Conservation (phyloP, 257 asterid species). For the Leonotis leonurus region DNA sequence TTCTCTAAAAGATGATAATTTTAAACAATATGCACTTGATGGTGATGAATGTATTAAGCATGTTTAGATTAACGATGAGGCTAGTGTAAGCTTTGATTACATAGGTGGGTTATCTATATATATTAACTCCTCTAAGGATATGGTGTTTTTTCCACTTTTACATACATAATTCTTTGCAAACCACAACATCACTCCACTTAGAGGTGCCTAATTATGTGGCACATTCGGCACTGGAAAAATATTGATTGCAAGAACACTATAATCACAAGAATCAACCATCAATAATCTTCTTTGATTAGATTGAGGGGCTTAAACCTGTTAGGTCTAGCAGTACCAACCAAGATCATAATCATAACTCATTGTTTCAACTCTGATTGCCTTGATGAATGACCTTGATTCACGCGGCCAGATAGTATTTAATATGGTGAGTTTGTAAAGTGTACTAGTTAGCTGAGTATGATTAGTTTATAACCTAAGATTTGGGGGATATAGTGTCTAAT, state of each 20-base stretch:
- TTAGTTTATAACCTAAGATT: too few species aligned
- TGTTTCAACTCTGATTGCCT: slow-evolving; percentile 86
- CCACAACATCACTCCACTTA: slow-evolving; percentile 84
- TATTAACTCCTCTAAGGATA: slow-evolving; percentile 86
- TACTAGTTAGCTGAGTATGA: too few species aligned
- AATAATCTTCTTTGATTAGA: slow-evolving; percentile 90
- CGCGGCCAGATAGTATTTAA: slow-evolving; percentile 96
- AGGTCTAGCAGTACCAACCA: slow-evolving; percentile 99
- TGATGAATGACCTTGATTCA: slow-evolving; percentile 98
- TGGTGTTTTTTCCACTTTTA: slow-evolving; percentile 86
- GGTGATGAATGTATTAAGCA: too few species aligned
- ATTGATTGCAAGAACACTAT: slow-evolving; percentile 87
- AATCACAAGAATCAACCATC: slow-evolving; percentile 97
- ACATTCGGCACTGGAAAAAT: slow-evolving; percentile 99
- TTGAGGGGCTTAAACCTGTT: slow-evolving; percentile 97
- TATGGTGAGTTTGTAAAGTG: too few species aligned
- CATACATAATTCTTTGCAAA: slow-evolving; percentile 91
- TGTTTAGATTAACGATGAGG: slow-evolving; percentile 81
- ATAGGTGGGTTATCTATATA: slow-evolving; percentile 92
- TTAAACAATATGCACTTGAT: too few species aligned
- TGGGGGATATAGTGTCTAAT: too few species aligned
- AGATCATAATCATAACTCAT: slow-evolving; percentile 95
- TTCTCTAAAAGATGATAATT: too few species aligned
- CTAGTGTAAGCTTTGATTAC: slow-evolving; percentile 77
- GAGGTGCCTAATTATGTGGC: slow-evolving; percentile 91